phyloP scores from a whole-genome alignment of 2,329 filamentous ascomycete species.

The Nemania abortiva region DNA sequence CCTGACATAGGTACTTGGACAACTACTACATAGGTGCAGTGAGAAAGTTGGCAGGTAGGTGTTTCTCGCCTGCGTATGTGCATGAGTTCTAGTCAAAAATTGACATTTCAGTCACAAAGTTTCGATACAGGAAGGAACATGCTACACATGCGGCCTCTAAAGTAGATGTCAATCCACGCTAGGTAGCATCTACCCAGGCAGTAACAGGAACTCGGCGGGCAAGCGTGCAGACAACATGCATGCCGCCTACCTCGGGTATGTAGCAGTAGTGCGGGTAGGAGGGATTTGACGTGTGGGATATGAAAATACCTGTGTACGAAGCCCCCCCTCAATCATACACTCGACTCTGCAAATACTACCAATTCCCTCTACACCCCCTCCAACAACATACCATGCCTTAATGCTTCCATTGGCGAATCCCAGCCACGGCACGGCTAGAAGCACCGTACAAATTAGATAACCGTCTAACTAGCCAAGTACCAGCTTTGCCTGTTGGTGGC shows the following conservation, averaged over 20 bases:
- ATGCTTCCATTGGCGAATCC: not conserved
- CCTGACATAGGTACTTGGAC: too few relatives aligned
- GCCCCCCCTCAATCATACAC: not conserved
- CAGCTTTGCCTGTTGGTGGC: not conserved
- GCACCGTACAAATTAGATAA: not conserved
- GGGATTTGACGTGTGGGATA: not conserved
- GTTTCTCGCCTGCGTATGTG: not conserved
- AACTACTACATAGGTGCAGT: too few relatives aligned
- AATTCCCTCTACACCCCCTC: not conserved
- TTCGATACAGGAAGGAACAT: constrained; percentile 20
- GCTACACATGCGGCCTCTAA: not conserved
- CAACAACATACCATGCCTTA: not conserved
- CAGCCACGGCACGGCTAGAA: not conserved
- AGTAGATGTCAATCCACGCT: not conserved
- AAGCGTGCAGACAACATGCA: constrained; percentile 3
- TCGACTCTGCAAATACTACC: not conserved
- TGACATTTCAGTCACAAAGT: not conserved
- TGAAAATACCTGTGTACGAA: not conserved
- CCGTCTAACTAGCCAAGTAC: not conserved
- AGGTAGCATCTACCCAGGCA: not conserved
- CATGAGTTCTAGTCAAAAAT: not conserved
- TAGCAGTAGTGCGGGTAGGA: not conserved
- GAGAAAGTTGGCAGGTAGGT: not conserved
- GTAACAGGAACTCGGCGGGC: constrained; percentile 9
- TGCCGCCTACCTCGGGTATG: not conserved